Evolutionary conservation across 495 filamentous ascomycete species (phyloP), one percentile per base, ranked within the genome.

Genomic region (Aspergillus avenaceus): DNA sequence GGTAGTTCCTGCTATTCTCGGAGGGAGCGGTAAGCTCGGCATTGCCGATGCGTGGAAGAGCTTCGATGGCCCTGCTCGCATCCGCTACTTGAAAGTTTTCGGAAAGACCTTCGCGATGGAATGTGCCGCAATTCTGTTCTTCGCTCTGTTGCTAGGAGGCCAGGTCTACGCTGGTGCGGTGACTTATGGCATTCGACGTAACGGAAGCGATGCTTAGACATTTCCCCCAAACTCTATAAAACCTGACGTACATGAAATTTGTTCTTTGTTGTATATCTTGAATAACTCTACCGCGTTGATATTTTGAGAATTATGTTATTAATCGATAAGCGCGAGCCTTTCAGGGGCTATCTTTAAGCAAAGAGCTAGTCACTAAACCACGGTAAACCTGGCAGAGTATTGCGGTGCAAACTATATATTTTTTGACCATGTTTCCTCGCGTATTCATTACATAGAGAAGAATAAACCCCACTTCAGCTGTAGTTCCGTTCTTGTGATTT

Each of bases 21-120:
- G 82, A 50, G 88, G 87, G 45, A 80, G 77, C 61, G 85, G 86
- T 57, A 78, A 74, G 53, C 73, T 87, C 46, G 79, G 80, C 37
- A 76, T 91, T 62, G 62, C 77, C 24, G 85, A 90, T 54, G 88
- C 87, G 0, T 85, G 87, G 82, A 75, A 67, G 41, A 85, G 78
- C 22, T 86, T 95, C 59, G 76, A 83, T 56, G 75, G 80, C 56
- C 67, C 77, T 47, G 82, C 84, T 44, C 82, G 85, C 55, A 65
- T 81, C 21, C 75, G 88, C 16, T 76, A 90, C 49, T 62, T 83
- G 53, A 84, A 83, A 73, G 74, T 90, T 9, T 81, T 86, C 40
- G 67, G 66, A 60, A 91, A 91, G 80, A 72, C 84, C 37, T 47
- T 81, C 19, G 73, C 71, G 8, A 73, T 84, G 18, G 64, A 80